Base-by-base conservation (phyloP, 345 rosid species). In the Streptanthus diversifolius region DNA sequence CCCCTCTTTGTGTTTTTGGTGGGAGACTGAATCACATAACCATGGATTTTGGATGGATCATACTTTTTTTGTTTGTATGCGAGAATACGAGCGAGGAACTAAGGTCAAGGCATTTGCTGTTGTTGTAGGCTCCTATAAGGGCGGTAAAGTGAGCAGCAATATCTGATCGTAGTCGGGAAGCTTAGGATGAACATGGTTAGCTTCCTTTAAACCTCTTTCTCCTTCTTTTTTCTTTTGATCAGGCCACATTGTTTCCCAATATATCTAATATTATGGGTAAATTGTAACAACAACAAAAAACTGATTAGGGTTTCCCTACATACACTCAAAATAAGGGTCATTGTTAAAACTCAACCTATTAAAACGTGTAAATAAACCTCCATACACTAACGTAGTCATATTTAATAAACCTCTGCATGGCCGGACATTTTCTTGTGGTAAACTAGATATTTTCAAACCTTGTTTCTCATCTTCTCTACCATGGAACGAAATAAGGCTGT, bases 111-210 rank as follows among this genome's bases (percentile, higher is more conserved):
- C 61, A 37, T n/a, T 1, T 64, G 18, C 12, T 32, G n/a, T 21
- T 65, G 71, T 66, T 54, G 53, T 85, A 81, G 35, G 64, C 77
- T 82, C 88, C 80, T 87, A n/a, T n/a, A 70, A 87, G 87, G 41
- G 89, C 89, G 68, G 36, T 72, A 69, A 86, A 89, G 60, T 84
- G 87, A 3, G 93, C 90, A 18, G 87, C 73, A 53, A 91, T n/a
- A n/a, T 74, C 35, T 86, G 90, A 35, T 89, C 97, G 41, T 82
- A 91, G 63, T 87, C 86, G 3, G 95, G 93, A 76, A 89, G 70
- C 76, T 85, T 89, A 13, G 97, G 97, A 63, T 89, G 93, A 24
- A 87, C 93, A 65, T 89, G 89, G 68, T 70, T 80, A 5, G 88
- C 85, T 41, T 81, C 66, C 36, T 53, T 29, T 27, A 53, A 7